phyloP scores from a whole-genome alignment of 2,329 filamentous ascomycete species.

The Pleurostoma richardsiae region DNA sequence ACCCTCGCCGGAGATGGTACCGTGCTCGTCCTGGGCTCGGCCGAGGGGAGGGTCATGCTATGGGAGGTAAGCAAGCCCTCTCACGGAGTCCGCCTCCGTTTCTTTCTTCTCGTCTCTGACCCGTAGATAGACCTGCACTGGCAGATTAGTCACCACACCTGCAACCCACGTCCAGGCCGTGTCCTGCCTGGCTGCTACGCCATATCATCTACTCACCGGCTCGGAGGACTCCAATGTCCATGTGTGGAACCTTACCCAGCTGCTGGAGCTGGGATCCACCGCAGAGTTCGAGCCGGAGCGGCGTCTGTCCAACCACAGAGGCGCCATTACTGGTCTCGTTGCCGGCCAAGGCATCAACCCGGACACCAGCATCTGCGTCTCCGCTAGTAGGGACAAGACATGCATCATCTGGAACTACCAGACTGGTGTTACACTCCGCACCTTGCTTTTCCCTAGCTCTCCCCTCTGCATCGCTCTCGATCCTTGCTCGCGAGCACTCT shows the following conservation, averaged over 20 bases:
- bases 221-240: constrained; percentile 86
- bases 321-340: constrained; percentile 61
- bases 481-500: constrained; percentile 77
- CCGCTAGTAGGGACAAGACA: constrained; percentile 79
- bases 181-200: constrained; percentile 68
- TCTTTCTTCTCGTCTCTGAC: constrained; percentile 8
- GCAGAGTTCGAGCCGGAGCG: constrained; percentile 64
- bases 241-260: constrained; percentile 77
- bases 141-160: constrained; percentile 69
- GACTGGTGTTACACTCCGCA: constrained; percentile 71
- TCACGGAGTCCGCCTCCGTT: neutral
- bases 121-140: constrained; percentile 58
- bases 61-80: constrained; percentile 72
- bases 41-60: constrained; percentile 77
- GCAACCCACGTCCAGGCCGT: constrained; percentile 77
- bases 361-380: constrained; percentile 77
- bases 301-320: constrained; percentile 73
- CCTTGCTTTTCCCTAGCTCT: constrained; percentile 70
- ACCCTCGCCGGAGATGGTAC: constrained; percentile 56
- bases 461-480: constrained; percentile 74
- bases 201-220: constrained; percentile 69
- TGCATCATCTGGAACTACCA: constrained; percentile 92
- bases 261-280: constrained; percentile 57
- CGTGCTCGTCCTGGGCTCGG: constrained; percentile 74
- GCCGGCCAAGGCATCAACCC: constrained; percentile 61